Evolutionary conservation across 202 grass and related monocot species (phyloP).

Genomic region (Panicum virgatum): DNA sequence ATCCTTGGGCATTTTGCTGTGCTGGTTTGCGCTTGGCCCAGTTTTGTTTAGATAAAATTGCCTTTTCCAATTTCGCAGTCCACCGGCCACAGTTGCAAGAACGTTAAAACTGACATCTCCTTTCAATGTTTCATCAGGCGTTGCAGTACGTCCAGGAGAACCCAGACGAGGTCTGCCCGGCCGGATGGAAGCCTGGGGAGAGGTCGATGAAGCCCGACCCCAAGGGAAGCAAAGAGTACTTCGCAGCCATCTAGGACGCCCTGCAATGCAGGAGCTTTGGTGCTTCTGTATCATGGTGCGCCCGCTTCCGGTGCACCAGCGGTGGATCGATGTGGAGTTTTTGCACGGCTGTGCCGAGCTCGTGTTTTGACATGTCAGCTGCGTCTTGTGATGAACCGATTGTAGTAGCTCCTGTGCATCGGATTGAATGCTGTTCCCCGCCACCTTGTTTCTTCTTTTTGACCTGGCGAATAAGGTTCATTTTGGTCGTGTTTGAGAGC

Average conservation of each 20-base stretch:
- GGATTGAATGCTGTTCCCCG: conserved; percentile 13
- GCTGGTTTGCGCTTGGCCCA: neutral
- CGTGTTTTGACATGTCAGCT: conserved; percentile 1
- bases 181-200: conserved; percentile 84
- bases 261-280: conserved; percentile 13
- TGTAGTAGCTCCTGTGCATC: conserved; percentile 25
- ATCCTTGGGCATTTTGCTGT: neutral
- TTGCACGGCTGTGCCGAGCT: conserved; percentile 13
- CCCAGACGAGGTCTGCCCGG: conserved; percentile 88
- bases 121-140: conserved; percentile 65
- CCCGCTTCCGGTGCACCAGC: too few species aligned
- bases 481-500: neutral
- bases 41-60: neutral
- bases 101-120: neutral
- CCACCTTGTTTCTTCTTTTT: neutral
- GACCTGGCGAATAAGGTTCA: conserved; percentile 11
- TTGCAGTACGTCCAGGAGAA: conserved; percentile 94
- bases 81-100: neutral
- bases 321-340: conserved; percentile 22
- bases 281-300: conserved; percentile 44
- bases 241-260: conserved; percentile 62
- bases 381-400: conserved; percentile 18
- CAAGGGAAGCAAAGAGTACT: conserved; percentile 94
- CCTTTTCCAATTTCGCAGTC: neutral
- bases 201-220: conserved; percentile 95